These are phyloP conservation scores for Heterobasidion occidentale DNA, from an alignment of 1,284 basidiomycete species.

Conservation along the genomic window DNA sequence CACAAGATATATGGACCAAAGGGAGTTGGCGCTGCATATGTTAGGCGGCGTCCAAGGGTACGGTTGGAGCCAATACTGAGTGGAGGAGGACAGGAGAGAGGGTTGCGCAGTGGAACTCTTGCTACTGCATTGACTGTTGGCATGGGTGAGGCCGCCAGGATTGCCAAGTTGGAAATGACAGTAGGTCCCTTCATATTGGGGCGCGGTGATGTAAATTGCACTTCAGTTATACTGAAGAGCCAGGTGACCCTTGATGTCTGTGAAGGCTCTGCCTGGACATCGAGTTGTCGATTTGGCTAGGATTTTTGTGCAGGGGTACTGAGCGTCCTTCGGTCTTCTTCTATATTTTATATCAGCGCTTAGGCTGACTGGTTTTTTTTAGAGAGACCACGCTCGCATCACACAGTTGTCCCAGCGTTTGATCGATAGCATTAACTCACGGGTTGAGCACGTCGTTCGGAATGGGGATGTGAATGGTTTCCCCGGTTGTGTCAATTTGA, in stretches of 20 bases:
- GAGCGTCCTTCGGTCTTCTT: conserved; percentile 28
- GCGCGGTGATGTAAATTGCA: conserved; percentile 41
- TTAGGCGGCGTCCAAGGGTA: conserved; percentile 88
- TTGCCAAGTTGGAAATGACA: conserved; percentile 88
- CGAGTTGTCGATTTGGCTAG: conserved; percentile 43
- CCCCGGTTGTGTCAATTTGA: conserved; percentile 91
- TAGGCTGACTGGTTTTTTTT: conserved; percentile 17
- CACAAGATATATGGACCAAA: conserved; percentile 99
- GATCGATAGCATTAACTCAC: conserved; percentile 72
- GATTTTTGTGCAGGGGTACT: conserved; percentile 88
- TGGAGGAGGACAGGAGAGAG: conserved; percentile 97
- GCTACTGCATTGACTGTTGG: conserved; percentile 89
- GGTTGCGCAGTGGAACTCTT: conserved; percentile 89
- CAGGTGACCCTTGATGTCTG: conserved; percentile 10
- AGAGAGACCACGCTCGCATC: conserved; percentile 84
- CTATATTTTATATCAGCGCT: background rate
- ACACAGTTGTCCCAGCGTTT: conserved; percentile 77
- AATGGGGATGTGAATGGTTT: conserved; percentile 91
- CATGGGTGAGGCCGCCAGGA: conserved; percentile 89
- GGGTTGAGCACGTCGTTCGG: conserved; percentile 86
- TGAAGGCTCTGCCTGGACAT: conserved; percentile 7
- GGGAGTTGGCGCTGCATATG: conserved; percentile 93
- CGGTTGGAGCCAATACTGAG: conserved; percentile 92
- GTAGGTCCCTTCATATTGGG: conserved; percentile 46
- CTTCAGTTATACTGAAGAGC: conserved; percentile 23